phyloP scores from a whole-genome alignment of 78 protist species.

The Dictyostelium discoideum region dicty_2.7 NC_007091.3:3301501-3302000 shows the following conservation, averaged over 20 bases:
- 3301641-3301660: constrained; percentile 24
- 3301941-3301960: constrained; percentile 61
- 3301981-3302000: background rate
- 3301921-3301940: constrained; percentile 70
- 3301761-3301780: background rate
- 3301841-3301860: background rate
- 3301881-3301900: background rate
- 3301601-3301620: constrained; percentile 40
- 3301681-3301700: background rate
- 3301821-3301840: background rate
- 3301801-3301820: background rate
- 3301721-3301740: too few species aligned
- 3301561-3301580: constrained; percentile 65
- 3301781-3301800: background rate
- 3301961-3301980: constrained; percentile 40
- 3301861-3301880: background rate
- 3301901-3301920: background rate
- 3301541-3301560: constrained; percentile 73
- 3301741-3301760: background rate
- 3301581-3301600: constrained; percentile 53
- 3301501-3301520: constrained; percentile 38
- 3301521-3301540: constrained; percentile 75
- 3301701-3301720: background rate
- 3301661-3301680: constrained; percentile 40
- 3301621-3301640: background rate